These are phyloP conservation scores for Citrus reticulata DNA, from an alignment of 345 rosid genomes.

Conservation along the genomic window DNA sequence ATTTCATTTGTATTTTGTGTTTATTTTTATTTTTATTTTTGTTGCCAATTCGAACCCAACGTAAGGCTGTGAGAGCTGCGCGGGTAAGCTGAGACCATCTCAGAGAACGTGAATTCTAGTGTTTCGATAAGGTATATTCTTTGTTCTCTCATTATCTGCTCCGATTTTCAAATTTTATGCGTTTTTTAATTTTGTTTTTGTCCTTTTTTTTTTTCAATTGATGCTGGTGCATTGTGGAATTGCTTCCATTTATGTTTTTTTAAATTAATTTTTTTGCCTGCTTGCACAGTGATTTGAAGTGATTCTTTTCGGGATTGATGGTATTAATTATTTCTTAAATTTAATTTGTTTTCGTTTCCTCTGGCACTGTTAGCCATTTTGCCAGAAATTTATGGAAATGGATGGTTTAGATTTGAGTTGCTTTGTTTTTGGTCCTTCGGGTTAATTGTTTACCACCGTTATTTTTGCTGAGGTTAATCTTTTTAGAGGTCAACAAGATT, in stretches of 20 bases:
- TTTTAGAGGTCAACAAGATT: background rate
- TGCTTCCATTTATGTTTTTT: background rate
- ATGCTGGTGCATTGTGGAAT: background rate
- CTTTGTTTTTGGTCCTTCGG: background rate
- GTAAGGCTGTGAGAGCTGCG: conserved; percentile 8
- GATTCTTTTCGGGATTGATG: background rate
- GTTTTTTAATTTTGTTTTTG: background rate
- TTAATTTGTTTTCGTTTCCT: no score
- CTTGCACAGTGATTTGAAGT: background rate
- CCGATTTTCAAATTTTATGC: background rate
- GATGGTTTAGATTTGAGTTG: background rate
- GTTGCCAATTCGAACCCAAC: background rate
- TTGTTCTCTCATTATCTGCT: background rate
- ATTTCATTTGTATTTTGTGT: background rate
- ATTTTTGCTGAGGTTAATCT: background rate
- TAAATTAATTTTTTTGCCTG: background rate
- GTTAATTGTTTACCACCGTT: background rate
- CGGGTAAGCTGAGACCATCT: conserved; percentile 8
- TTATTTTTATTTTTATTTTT: background rate
- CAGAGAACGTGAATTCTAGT: conserved; percentile 2
- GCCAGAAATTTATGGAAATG: background rate
- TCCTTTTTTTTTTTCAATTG: background rate
- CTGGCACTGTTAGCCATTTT: background rate
- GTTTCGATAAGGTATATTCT: conserved; percentile 10
- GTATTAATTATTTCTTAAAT: background rate